Evolutionary conservation across 495 filamentous ascomycete genomes (phyloP), one percentile per base, ranked within the genome.

Genomic region (Podospora pseudoanserina): DNA sequence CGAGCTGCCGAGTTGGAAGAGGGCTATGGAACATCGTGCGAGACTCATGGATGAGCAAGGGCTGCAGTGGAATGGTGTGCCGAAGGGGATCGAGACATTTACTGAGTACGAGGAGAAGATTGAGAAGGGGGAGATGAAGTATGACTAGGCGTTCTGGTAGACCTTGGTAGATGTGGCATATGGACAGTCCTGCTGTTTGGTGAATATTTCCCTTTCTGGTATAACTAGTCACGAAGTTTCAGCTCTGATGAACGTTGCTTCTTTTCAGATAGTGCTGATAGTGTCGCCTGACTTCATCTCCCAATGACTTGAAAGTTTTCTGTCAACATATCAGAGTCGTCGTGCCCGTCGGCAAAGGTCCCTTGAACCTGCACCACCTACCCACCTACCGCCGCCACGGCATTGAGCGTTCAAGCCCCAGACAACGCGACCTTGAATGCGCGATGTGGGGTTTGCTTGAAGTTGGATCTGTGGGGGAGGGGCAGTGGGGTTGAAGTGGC

Each of bases 21-120:
- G 60, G 32, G 19, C 63, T 2, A 71, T 73, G 71, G 65, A 72
- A 64, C 27, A 57, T 30, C 67, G 74, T 3, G 69, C 55, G 0
- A 34, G 57, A 11, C 49, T 73, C 20, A 74, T 76, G 74, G 69
- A 76, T 11, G 72, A 73, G 65, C 74, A 76, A 44, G 68, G 70
- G 3, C 65, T 76, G 30, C 30, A 66, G 28, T 73, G 69, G 69
- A 69, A 68, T 44, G 74, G 72, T 1, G 63, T 74, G 66, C 74
- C 74, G 0, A 72, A 73, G 62, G 70, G 71, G 1, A 66, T 70
- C 27, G 53, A 72, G 61, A 68, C 30, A 5, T 72, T 74, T 44
- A 55, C 54, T 23, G 69, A 73, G 23, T 73, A 73, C 49, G 66
- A 73, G 67, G 54, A 61, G 49, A 69, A 71, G 64, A 71, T 73